Evolutionary conservation across 2,329 filamentous ascomycete genomes (phyloP), one percentile per base, ranked within the genome.

Genomic region (Pyrenophora graminea): DNA sequence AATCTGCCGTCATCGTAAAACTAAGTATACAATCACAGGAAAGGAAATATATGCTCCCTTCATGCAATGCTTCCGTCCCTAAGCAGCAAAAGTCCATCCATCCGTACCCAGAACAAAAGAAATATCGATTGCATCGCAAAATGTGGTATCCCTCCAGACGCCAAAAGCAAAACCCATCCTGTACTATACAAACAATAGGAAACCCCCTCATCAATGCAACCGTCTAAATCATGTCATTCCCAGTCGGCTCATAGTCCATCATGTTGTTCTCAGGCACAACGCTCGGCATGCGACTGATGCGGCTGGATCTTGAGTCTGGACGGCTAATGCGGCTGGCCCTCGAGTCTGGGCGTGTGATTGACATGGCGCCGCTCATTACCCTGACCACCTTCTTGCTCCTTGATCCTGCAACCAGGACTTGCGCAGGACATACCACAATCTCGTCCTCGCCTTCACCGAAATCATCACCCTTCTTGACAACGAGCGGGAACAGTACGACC

Each of bases 391-490:
- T 80, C 65, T 78, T 79, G 33, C 75, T 74, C 21, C 68, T 70
- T 6, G 71, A 61, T 46, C 68, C 71, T 19, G 88, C 88, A 37
- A 97, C 84, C 54, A 97, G 83, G 31, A 99, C 94, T 74, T 97
- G 93, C 6, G 95, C 94, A 8, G 93, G 93, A 69, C 89, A 96
- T 38, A 99, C 91, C 39, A 97, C 92, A 58, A 96, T 90, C 79
- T 97, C 92, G 61, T 97, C 91, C 47, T 97, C 91, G 47, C 92
- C 93, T 45, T 88, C 82, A 19, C 92, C 94, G 34, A 81, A 79
- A 70, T 97, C 93, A 67, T 96, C 90, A 45, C 92, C 93, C 78
- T 94, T 95, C 78, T 96, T 96, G 64, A 97, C 90, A 15, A 99
- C 93, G 1, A 97, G 82, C 8, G 95, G 95, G 80, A 99, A 99